phyloP scores from a whole-genome alignment of 2,329 filamentous ascomycete genomes.

The Colletotrichum spaethianum region DNA sequence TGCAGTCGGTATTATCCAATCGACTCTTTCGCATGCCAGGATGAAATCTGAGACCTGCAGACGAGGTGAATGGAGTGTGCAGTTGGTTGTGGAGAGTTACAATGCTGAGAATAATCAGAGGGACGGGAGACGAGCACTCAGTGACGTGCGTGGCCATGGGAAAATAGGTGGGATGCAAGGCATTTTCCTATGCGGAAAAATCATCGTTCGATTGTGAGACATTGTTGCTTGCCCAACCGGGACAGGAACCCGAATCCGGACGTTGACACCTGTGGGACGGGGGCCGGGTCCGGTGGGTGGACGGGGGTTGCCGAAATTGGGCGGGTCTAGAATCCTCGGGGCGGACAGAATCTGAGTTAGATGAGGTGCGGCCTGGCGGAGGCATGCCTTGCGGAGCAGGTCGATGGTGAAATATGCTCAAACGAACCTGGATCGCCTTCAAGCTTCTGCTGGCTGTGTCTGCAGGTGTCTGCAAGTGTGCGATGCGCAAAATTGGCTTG shows the following conservation, averaged over 20 bases:
- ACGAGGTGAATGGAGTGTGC: not conserved
- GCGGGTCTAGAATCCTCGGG: constrained; percentile 24
- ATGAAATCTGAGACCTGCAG: constrained; percentile 27
- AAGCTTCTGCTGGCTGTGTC: not conserved
- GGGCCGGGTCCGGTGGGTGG: constrained; percentile 15
- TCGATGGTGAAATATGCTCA: constrained; percentile 17
- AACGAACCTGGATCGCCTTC: constrained; percentile 10
- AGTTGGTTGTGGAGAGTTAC: not conserved
- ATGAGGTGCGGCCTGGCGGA: constrained; percentile 17
- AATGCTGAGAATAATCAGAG: not conserved
- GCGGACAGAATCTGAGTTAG: constrained; percentile 11
- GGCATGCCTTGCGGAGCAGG: not conserved
- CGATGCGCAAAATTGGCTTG: not conserved
- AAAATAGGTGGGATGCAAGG: not conserved
- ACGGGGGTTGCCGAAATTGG: constrained; percentile 14
- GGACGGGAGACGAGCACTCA: not conserved
- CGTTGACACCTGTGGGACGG: constrained; percentile 9
- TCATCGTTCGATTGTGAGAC: not conserved
- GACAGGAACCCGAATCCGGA: constrained; percentile 7
- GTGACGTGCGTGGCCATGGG: constrained; percentile 11
- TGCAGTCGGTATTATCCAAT: not conserved
- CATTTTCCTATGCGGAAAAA: not conserved
- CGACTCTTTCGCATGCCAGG: constrained; percentile 16
- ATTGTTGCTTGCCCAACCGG: not conserved
- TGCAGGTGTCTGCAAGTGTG: not conserved